Percentiles rank a stretch among this genome's conserved stretches.
These are phyloP conservation scores for Euryodendron excelsum DNA, from an alignment of 148 eudicot genomes.

Conservation along the genomic window DNA sequence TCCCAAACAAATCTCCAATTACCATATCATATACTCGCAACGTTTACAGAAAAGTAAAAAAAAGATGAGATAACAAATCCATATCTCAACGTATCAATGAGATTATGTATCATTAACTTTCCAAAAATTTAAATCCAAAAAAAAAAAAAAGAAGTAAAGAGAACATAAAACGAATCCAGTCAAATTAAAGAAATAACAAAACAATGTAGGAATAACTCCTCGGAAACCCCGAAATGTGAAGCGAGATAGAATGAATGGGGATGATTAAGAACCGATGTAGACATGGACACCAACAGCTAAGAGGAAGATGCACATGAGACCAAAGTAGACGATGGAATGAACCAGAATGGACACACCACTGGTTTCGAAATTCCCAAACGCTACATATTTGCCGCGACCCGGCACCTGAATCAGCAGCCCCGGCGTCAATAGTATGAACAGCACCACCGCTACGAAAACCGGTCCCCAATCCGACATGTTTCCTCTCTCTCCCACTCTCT, in stretches of 20 bases:
- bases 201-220: background rate
- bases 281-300: slow-evolving; percentile 61
- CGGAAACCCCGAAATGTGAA: background rate
- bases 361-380: slow-evolving; percentile 67
- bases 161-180: background rate
- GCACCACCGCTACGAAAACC: slow-evolving; percentile 79
- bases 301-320: slow-evolving; percentile 61
- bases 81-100: background rate
- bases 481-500: background rate
- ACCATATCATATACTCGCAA: background rate
- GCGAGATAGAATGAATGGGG: background rate
- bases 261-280: slow-evolving; percentile 42
- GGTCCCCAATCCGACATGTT: slow-evolving; percentile 90
- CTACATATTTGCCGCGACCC: slow-evolving; percentile 47
- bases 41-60: no score
- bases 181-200: background rate
- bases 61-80: no score
- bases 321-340: slow-evolving; percentile 61
- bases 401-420: slow-evolving; percentile 83
- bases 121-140: background rate
- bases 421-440: slow-evolving; percentile 72
- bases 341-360: slow-evolving; percentile 74
- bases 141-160: background rate
- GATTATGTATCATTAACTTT: background rate
- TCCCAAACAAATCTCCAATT: background rate